These are phyloP conservation scores for Lactarius hengduanensis DNA, from an alignment of 768 basidiomycete species.

Conservation along the genomic window DNA sequence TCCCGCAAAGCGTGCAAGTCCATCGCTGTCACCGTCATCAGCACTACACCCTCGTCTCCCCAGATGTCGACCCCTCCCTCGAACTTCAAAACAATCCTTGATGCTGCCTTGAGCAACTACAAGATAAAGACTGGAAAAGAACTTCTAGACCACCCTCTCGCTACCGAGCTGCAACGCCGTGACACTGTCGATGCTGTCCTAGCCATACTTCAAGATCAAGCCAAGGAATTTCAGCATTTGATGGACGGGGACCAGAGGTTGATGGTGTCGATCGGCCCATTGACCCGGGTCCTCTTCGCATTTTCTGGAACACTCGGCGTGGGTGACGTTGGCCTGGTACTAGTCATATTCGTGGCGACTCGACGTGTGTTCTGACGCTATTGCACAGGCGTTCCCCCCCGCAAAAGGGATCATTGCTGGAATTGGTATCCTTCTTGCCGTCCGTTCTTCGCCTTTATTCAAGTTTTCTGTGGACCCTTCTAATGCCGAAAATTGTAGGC, in stretches of 20 bases:
- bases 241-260: neutral
- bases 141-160: neutral
- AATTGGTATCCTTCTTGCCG: neutral
- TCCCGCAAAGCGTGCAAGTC: neutral
- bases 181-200: neutral
- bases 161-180: neutral
- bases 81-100: neutral
- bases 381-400: neutral
- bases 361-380: neutral
- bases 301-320: neutral
- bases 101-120: neutral
- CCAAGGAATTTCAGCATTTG: neutral
- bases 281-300: neutral
- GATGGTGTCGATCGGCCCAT: neutral
- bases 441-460: neutral
- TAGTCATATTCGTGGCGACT: neutral
- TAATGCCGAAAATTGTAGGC: neutral
- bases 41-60: neutral
- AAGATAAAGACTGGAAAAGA: neutral
- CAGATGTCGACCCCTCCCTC: neutral
- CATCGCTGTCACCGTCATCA: neutral
- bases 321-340: neutral
- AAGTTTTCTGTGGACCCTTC: too few species aligned
- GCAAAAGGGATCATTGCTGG: neutral
- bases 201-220: neutral